Percentiles rank a stretch among this genome's conserved stretches.
phyloP scores from a whole-genome alignment of 306 rosid genomes.

The Benincasa hispida region DNA sequence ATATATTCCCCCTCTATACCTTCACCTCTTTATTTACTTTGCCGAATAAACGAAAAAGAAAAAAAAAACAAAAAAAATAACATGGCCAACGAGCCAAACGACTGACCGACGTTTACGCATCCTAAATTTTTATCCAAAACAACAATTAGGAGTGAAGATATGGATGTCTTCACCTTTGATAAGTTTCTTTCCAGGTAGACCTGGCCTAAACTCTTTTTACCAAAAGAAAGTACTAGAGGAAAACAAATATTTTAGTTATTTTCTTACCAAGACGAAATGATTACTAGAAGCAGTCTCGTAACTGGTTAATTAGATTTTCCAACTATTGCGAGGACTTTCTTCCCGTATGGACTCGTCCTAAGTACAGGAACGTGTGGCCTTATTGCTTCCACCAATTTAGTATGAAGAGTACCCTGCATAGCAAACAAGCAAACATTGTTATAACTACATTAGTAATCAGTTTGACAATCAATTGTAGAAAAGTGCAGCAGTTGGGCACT shows the following conservation, averaged over 20 bases:
- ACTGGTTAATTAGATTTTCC: conserved; percentile 17
- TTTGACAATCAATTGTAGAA: background rate
- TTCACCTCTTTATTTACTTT: conserved; percentile 5
- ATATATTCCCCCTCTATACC: background rate
- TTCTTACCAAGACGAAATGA: background rate
- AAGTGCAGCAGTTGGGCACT: background rate
- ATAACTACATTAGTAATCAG: background rate
- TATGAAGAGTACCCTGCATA: conserved; percentile 24
- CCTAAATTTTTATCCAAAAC: background rate
- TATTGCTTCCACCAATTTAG: conserved; percentile 32
- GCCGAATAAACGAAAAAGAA: background rate
- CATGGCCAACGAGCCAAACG: background rate
- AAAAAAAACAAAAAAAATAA: background rate
- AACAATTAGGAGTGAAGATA: background rate
- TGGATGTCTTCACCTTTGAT: background rate
- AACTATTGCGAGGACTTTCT: conserved; percentile 31
- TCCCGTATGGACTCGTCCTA: conserved; percentile 39
- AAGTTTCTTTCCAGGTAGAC: background rate
- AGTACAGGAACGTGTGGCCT: conserved; percentile 27
- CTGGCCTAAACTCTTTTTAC: conserved; percentile 4
- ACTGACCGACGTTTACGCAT: background rate
- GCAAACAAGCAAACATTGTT: background rate
- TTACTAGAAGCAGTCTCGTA: background rate
- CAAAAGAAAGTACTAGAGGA: background rate
- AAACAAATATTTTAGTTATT: background rate